Conservation (phyloP, 805 yeast genomes). For the Myxozyma melibiosi region DNA sequence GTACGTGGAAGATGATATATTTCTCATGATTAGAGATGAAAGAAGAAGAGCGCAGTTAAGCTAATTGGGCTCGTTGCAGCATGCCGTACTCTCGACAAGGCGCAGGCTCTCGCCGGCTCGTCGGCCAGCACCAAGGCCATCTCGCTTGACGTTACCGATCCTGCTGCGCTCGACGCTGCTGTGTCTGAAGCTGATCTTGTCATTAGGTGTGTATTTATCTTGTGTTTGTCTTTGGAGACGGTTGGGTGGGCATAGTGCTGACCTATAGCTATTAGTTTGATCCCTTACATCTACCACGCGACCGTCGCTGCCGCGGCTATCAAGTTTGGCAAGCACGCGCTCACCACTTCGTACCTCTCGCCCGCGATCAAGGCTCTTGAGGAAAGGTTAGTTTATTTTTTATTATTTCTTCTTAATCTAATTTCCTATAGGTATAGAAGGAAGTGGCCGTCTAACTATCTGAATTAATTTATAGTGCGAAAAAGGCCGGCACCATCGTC, state of each 20-base stretch:
- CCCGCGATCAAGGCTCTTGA: constrained; percentile 33
- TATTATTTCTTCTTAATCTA: neutral
- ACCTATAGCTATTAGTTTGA: constrained; percentile 55
- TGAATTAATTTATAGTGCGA: constrained; percentile 51
- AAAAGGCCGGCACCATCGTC: constrained; percentile 93
- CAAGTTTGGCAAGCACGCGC: constrained; percentile 76
- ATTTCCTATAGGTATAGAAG: constrained; percentile 40
- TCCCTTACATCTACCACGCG: constrained; percentile 94
- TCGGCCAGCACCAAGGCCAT: constrained; percentile 67
- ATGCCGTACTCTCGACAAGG: constrained; percentile 88
- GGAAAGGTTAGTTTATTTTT: constrained; percentile 16
- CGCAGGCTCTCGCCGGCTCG: constrained; percentile 80
- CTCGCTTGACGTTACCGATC: constrained; percentile 85
- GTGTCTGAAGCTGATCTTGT: constrained; percentile 80
- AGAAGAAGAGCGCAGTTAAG: too few relatives aligned
- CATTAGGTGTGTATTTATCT: constrained; percentile 55
- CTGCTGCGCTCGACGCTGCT: constrained; percentile 71
- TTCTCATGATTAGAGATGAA: too few relatives aligned
- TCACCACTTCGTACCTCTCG: constrained; percentile 95
- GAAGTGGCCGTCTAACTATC: too few relatives aligned
- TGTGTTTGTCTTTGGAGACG: neutral
- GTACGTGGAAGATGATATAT: too few relatives aligned
- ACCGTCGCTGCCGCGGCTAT: constrained; percentile 91
- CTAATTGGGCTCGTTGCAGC: constrained; percentile 50
- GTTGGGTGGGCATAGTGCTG: neutral